Evolutionary conservation across 225 moss, liverwort and hornwort genomes (phyloP), one percentile per base, ranked within the genome.

Genomic region (Physcomitrellopsis africana): DNA sequence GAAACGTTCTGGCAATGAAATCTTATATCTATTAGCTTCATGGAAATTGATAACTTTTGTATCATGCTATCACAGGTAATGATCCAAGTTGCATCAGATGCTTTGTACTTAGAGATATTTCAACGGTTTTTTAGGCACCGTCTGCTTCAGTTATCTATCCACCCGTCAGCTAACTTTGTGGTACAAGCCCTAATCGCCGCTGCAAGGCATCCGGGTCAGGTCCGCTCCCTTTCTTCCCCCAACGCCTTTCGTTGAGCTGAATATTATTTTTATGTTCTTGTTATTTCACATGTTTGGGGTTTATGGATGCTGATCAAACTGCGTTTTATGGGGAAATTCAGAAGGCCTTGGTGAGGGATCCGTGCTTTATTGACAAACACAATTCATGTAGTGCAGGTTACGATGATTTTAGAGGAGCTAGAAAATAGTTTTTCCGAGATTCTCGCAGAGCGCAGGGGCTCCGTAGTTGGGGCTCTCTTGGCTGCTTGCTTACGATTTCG

Each of bases 181-280:
- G 76, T 99, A 32, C 99, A 99, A 89, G 93, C 90, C 41, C 87
- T 99, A 57, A 86, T 99, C 64, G 90, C 95, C 20, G 80, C 86
- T 83, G 90, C 91, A 16, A 82, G 99, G 77, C 90, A 99, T 83
- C 92, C 89, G 79, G 95, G 85, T 75, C 99, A 99, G 95, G 96
- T 96, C 65, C 63, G 82, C 63, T 72, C 15, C 57, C 66, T 79
- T 42, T 49, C 72, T 57, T 48, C 57, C 44, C 66, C 58, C 17
- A n/a, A 52, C 46, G 10, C 76, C 14, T 24, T 60, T 70, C 7
- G 10, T 66, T 32, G 42, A 60, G 47, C 53, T 64, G 47, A 23
- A 16, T 58, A 17, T 57, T 65, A 3, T 65, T 75, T 37, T 8
- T 13, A 26, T 0, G 29, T 59, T 24, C 24, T 24, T 44, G 19